Base-by-base conservation (phyloP, 495 filamentous ascomycete genomes). In the Neurospora sp. region DNA sequence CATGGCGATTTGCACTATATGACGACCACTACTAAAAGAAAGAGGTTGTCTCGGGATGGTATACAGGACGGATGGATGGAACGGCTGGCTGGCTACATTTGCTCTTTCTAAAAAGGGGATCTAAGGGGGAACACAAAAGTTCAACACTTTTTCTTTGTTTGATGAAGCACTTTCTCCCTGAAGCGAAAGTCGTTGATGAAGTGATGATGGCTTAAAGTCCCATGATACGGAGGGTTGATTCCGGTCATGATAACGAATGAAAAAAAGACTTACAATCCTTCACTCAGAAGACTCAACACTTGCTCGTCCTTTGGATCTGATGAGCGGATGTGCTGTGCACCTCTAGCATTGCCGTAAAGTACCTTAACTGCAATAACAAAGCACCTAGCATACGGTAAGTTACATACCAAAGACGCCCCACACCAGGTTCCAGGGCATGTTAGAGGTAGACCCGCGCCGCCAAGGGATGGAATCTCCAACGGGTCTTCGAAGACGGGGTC, bases 61-160 rank as follows among this genome's bases (percentile, higher is more conserved):
- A 35, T 66, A 37, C 53, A 66, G 53, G 53, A 66, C 53, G 40
- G 40, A 41, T 66, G 53, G 53, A 66, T 35, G 53, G 31, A 66
- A 35, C 27, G 53, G 53, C 6, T 61, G 53, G 53, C 53, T 61
- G 46, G 46, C 46, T 27, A 9, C 22, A 8, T 61, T 61, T 61
- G 27, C 53, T 31, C n/a, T 69, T 35, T 70, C 8, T 40, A 46
- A n/a, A 31, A 31, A 69, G 31, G 61, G 27, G 37, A 39, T 31
- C 40, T 41, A 41, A 18, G 20, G 40, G 73, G 5, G 53, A 68
- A 75, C 10, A 38, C 35, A 72, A 72, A 76, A 76, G 75, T 76
- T 76, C 75, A 76, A 76, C 75, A 76, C 75, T 76, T 76, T 68
- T 68, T 35, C 42, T 70, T 66, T 61, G 53, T 16, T 27, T 66